These are phyloP conservation scores for Jamesozyma rosinii DNA, from an alignment of 805 yeast genomes.

Conservation along the genomic window DNA sequence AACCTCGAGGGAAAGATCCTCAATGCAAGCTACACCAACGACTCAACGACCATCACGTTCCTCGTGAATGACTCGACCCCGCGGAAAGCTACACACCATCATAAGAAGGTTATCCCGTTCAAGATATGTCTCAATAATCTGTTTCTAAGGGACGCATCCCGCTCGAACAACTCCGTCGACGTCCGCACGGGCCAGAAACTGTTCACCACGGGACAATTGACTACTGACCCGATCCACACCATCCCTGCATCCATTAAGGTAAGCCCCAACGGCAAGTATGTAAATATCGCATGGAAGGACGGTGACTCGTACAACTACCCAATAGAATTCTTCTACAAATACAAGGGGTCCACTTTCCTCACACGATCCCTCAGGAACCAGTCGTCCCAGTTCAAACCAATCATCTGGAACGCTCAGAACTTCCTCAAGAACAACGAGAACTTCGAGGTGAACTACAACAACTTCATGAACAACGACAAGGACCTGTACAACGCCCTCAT, in stretches of 20 bases:
- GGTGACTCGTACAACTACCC: slow-evolving; percentile 39
- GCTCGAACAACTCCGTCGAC: slow-evolving; percentile 39
- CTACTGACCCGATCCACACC: slow-evolving; percentile 24
- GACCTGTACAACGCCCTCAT: slow-evolving; percentile 34
- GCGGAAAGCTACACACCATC: background rate
- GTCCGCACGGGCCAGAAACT: slow-evolving; percentile 42
- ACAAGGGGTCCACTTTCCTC: slow-evolving; percentile 32
- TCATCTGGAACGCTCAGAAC: slow-evolving; percentile 35
- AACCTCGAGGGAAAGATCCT: slow-evolving; percentile 5
- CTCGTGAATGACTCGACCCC: slow-evolving; percentile 7
- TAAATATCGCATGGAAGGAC: slow-evolving; percentile 42
- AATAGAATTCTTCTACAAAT: slow-evolving; percentile 38
- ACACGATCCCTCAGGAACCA: slow-evolving; percentile 22
- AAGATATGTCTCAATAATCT: slow-evolving; percentile 38
- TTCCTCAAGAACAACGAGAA: slow-evolving; percentile 17
- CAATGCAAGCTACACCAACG: slow-evolving; percentile 10
- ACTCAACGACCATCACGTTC: slow-evolving; percentile 21
- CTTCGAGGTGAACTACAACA: slow-evolving; percentile 30
- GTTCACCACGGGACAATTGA: slow-evolving; percentile 50
- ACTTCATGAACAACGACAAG: slow-evolving; percentile 33
- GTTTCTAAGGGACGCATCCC: slow-evolving; percentile 62
- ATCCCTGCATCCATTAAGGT: slow-evolving; percentile 32
- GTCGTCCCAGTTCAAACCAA: slow-evolving; percentile 26
- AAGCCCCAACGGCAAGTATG: slow-evolving; percentile 22
- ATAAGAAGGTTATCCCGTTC: slow-evolving; percentile 9